Evolutionary conservation across 768 basidiomycete genomes (phyloP), one percentile per base, ranked within the genome.

Genomic region (Galerina marginata): DNA sequence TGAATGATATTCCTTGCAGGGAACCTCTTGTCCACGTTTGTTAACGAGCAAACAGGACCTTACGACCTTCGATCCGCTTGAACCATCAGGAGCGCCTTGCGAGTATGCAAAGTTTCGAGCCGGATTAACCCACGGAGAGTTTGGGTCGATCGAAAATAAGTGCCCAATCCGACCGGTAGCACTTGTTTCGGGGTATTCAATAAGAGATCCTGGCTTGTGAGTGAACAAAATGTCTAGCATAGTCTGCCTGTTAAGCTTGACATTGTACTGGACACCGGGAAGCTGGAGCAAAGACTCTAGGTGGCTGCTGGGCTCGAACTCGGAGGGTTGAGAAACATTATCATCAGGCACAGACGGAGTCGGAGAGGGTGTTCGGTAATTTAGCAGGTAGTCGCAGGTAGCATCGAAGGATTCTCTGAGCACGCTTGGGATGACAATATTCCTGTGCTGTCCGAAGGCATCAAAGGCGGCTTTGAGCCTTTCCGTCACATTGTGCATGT

Each of bases 91-190:
- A 5, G 29, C 23, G 1, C 62, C 62, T 45, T 49, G 46, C 15
- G 62, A 63, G 38, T 63, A 63, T n/a, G 36, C 62, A 37, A 59
- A 54, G 23, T 59, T 59, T 14, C 11, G 26, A 12, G 47, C 20
- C 10, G 62, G 62, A 14, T 58, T 58, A 6, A 37, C 23, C 56
- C 61, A 58, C 3, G 12, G 6, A 5, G 38, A 47, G 1, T 48
- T 45, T 6, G 52, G 23, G 42, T 54, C 46, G 23, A 39, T 44
- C 1, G 46, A 12, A 51, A 63, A 56, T 6, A 63, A 25, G 46
- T 63, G 50, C 5, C 57, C 62, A 25, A 59, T 26, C 2, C 29
- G 10, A 36, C 45, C 33, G 37, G 15, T 29, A 23, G 37, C 20
- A 15, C 47, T 38, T 6, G 62, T 63, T 14, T 50, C 48, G 1